Base-by-base conservation (phyloP, 164 flowering plant species). In the Vitis amurensis region DNA sequence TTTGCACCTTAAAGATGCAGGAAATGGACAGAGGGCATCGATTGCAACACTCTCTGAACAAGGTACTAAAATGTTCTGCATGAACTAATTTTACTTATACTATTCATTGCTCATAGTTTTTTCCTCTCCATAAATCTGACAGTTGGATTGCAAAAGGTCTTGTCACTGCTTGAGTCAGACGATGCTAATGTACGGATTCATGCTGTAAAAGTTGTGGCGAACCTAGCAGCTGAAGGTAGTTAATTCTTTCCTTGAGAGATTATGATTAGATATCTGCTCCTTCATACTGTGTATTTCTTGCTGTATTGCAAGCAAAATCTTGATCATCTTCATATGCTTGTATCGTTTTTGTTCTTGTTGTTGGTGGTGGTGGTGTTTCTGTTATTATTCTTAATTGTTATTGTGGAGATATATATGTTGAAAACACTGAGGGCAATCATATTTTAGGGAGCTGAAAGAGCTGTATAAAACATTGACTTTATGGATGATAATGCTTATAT, bases 121-220 rank as follows among this genome's bases (percentile, higher is more conserved):
- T 17, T 61, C 44, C 60, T 55, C 13, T 71, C 49, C 29, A 62
- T 67, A 44, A 19, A 72, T 76, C 14, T 74, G 60, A 69, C 90
- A 96, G 98, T 93, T 77, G 99, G 98, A 49, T 77, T 96, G 89
- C 97, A 92, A 69, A 96, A 92, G 84, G 91, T 96, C 59, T 79
- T 96, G 82, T 83, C 95, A 6, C 80, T 96, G 77, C 97, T 96
- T 44, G 97, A 93, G 71, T 86, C 98, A 15, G 98, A 93, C 51
- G 99, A 96, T 85, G 81, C 87, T 55, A 94, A 87, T 78, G 91
- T 92, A 61, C 86, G 91, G 23, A 87, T 96, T 75, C 98, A 96
- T 89, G 99, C 99, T 27, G 99, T 93, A 50, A 93, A 96, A 85
- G 97, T 96, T 74, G 91, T 96, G 9, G 98, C 99, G 53, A 96